These are phyloP conservation scores for Eimeria zaria DNA, from an alignment of 169 alveolate species.

Conservation along the genomic window DNA sequence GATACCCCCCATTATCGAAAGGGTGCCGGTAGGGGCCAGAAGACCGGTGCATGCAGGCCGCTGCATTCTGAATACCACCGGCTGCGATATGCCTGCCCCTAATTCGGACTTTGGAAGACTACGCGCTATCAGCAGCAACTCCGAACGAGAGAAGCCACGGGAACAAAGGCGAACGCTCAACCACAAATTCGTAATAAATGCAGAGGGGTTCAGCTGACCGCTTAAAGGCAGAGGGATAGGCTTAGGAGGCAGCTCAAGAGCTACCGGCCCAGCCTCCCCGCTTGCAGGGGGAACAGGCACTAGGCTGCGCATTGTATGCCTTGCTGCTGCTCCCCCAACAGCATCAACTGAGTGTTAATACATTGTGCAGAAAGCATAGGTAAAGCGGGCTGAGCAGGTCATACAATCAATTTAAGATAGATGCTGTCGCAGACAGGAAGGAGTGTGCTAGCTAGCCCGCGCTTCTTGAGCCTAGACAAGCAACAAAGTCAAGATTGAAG, in stretches of 20 bases:
- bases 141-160: conserved; percentile 25
- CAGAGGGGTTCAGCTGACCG: conserved; percentile 70
- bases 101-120: conserved; percentile 64
- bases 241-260: conserved; percentile 60
- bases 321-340: background rate
- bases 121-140: conserved; percentile 79
- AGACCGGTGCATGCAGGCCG: conserved; percentile 80
- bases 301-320: background rate
- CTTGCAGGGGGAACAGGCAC: conserved; percentile 62
- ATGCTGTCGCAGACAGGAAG: background rate
- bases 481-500: background rate
- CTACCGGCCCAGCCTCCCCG: conserved; percentile 75
- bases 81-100: conserved; percentile 38
- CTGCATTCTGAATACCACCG: conserved; percentile 64
- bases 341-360: background rate
- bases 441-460: background rate
- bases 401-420: too few species aligned
- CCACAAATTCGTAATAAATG: conserved; percentile 77
- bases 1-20: conserved; percentile 78
- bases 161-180: conserved; percentile 48
- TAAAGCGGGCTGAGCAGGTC: too few species aligned
- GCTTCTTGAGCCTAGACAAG: background rate
- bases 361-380: too few species aligned
- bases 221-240: conserved; percentile 53
- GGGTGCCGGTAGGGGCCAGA: conserved; percentile 57